phyloP scores from a whole-genome alignment of 345 rosid genomes.

The Sisymbrium irio region DNA sequence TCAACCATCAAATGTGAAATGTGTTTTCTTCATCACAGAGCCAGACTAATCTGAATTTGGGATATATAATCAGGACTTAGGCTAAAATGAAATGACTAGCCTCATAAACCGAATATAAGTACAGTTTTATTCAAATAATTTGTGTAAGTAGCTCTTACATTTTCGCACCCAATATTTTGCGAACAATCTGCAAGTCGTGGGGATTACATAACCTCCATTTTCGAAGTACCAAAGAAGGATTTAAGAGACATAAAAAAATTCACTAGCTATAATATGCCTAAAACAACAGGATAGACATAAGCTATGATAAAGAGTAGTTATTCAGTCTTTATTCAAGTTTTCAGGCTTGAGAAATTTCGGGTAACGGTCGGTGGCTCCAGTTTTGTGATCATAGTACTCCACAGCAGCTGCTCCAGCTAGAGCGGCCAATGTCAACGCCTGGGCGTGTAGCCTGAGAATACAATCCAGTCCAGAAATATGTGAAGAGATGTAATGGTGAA shows the following conservation, averaged over 20 bases:
- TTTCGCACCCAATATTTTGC: not conserved
- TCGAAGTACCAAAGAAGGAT: not conserved
- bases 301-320: not conserved
- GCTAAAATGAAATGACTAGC: not conserved
- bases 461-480: not conserved
- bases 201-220: not conserved
- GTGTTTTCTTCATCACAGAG: not conserved
- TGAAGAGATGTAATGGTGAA: not conserved
- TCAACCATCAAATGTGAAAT: not conserved
- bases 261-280: conserved; percentile 13
- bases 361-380: conserved; percentile 52
- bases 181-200: conserved; percentile 4
- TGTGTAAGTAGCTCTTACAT: conserved; percentile 5
- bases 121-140: not conserved
- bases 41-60: not conserved
- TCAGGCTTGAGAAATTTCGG: conserved; percentile 50
- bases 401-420: conserved; percentile 88
- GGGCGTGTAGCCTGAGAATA: conserved; percentile 77
- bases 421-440: conserved; percentile 87
- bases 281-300: not conserved
- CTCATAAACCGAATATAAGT: not conserved
- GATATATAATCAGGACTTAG: not conserved
- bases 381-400: conserved; percentile 74
- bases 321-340: conserved; percentile 45
- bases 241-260: not conserved